Evolutionary conservation across 768 basidiomycete genomes (phyloP), one percentile per base, ranked within the genome.

Genomic region (Xerocomellus amylosporus): DNA sequence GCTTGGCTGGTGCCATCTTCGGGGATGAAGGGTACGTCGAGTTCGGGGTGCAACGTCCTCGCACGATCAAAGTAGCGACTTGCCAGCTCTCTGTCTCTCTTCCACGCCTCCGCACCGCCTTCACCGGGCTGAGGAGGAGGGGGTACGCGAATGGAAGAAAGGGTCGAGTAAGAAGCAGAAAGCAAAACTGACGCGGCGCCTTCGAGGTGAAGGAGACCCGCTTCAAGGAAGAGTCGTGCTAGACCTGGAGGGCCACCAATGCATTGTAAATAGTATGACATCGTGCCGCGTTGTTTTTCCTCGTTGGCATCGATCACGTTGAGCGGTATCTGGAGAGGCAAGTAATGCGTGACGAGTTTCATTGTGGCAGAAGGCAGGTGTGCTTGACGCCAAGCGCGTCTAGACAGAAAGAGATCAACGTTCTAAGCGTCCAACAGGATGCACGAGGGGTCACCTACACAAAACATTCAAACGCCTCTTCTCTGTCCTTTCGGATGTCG

Each of bases 351-450:
- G 33, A 84, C 87, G 17, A 92, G 80, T 51, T 87, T 83, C 77
- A 91, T 87, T 4, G 87, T 87, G 0, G 90, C 83, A 9, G 87
- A 83, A 7, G 89, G 87, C 7, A 85, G 74, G 66, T 83, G 87
- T 3, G 85, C 82, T 67, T 87, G 87, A 49, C 85, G 85, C 90
- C 90, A 92, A 33, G 89, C 88, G 46, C 88, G 89, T 58, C 90
- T 92, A 61, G 12, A 43, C 53, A 39, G 39, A 43, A 37, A 43
- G 9, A 44, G 8, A 45, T 54, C 33, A 53, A 30, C 13, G 42
- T 36, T 14, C 6, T 31, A 45, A 43, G 38, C 46, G 56, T 33
- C 46, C 42, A n/a, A 26, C 2, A 15, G 15, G 22, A 40, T 8
- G 22, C 14, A 42, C 4, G 6, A 40, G 42, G 34, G 12, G 20